Evolutionary conservation across 164 flowering plant genomes (phyloP), one percentile per base, ranked within the genome.

Genomic region (Vitis cinerea): DNA sequence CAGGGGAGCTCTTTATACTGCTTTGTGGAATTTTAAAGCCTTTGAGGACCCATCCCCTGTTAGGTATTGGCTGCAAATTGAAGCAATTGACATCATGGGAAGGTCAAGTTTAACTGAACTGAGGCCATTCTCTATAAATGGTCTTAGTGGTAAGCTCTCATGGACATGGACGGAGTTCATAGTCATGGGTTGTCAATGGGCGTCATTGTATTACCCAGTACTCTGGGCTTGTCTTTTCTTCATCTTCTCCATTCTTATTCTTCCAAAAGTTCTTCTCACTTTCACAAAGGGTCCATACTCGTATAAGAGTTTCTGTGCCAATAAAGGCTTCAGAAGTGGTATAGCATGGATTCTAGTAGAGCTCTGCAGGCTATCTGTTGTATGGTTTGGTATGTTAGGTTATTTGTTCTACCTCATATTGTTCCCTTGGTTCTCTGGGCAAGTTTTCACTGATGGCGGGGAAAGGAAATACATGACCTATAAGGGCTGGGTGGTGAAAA

Each of bases 161-260:
- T 95, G 99, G 99, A 87, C 80, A 64, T 93, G 94, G 98, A 88
- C 74, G 75, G 99, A 95, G 78, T 85, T 91, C 79, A 27, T 82
- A 10, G 97, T 93, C 54, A 91, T 95, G 97, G 99, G 99, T 50
- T 86, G 93, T 81, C 92, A 91, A 50, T 93, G 94, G 98, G 91
- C 67, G 54, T 81, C 83, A 53, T 72, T 95, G 44, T 93, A 95
- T 77, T 81, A 74, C 75, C 98, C 97, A 8, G 71, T 95, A 60
- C 68, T 95, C 62, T 90, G 91, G 94, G 73, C 69, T 50, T 66
- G 77, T 64, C 70, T 87, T 52, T 50, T 53, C 13, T 53, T 73
- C 68, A 59, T 80, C 50, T 63, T 87, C 57, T 77, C 81, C 31
- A 52, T 85, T 67, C 92, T 93, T 72, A 66, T 90, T 63, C 15